Conservation (phyloP, 1,139 yeast species). For the Arxiozyma telluris region DNA sequence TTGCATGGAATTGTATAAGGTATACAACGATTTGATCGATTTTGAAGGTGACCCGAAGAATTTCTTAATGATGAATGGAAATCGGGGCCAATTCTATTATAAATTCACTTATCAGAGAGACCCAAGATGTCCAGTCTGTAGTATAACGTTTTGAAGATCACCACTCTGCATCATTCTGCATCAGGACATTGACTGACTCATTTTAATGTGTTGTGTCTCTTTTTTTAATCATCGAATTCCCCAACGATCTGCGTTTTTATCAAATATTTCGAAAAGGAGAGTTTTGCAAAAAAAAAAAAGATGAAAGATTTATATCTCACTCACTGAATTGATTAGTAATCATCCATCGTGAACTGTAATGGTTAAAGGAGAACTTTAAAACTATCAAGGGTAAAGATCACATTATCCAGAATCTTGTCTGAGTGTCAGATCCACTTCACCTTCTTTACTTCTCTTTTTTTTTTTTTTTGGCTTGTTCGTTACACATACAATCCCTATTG, state of each 20-base stretch:
- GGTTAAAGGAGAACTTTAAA: background rate
- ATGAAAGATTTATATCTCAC: background rate
- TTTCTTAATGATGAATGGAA: conserved; percentile 82
- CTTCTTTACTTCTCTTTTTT: background rate
- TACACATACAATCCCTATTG: background rate
- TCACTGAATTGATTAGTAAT: too few relatives aligned
- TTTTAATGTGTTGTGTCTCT: too few relatives aligned
- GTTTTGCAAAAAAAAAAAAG: background rate
- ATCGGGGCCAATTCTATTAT: conserved; percentile 65
- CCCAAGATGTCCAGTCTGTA: conserved; percentile 62
- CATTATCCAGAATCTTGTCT: too few relatives aligned
- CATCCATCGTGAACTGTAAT: too few relatives aligned
- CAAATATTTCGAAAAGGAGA: background rate
- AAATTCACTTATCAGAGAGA: conserved; percentile 56
- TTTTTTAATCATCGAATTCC: too few relatives aligned
- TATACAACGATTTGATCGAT: conserved; percentile 37
- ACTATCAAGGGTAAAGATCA: background rate
- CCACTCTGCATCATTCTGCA: background rate
- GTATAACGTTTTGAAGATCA: background rate
- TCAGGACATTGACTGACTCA: background rate
- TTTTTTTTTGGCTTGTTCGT: too few relatives aligned
- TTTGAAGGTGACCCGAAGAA: conserved; percentile 41
- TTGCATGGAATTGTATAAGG: conserved; percentile 78
- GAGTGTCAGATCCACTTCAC: background rate
- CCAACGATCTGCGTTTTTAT: background rate